Evolutionary conservation across 306 rosid genomes (phyloP).

Genomic region (Gleditsia sinensis): DNA sequence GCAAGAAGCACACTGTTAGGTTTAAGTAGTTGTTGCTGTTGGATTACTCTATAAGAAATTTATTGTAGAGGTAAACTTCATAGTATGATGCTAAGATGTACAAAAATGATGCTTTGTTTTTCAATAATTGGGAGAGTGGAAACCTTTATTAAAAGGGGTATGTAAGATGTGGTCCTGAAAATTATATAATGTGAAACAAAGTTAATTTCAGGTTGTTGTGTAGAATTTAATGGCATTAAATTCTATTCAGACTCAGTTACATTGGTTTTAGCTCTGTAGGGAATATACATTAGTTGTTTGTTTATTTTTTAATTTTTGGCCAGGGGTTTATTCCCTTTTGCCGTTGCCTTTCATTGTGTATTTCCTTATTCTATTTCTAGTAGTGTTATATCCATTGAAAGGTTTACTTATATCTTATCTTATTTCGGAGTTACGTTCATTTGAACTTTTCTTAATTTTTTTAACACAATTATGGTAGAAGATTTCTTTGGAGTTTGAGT

Average conservation of each 20-base stretch:
- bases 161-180: constrained; percentile 25
- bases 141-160: not conserved
- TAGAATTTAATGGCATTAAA: constrained; percentile 23
- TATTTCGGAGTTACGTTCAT: constrained; percentile 14
- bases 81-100: not conserved
- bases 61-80: constrained; percentile 9
- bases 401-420: not conserved
- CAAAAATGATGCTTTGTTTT: not conserved
- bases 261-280: constrained; percentile 14
- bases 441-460: constrained; percentile 17
- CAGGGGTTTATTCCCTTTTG: not conserved
- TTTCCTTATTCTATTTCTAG: not conserved
- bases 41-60: constrained; percentile 9
- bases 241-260: not conserved
- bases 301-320: no score
- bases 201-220: constrained; percentile 16
- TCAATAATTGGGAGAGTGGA: constrained; percentile 17
- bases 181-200: constrained; percentile 7
- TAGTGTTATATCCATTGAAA: not conserved
- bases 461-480: no score
- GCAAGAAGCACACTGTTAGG: not conserved
- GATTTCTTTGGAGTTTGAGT: not conserved
- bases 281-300: not conserved
- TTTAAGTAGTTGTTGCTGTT: not conserved
- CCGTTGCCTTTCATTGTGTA: not conserved